Evolutionary conservation across 75 land plant species (phyloP).

Genomic region (Ceratopteris richardii): DNA sequence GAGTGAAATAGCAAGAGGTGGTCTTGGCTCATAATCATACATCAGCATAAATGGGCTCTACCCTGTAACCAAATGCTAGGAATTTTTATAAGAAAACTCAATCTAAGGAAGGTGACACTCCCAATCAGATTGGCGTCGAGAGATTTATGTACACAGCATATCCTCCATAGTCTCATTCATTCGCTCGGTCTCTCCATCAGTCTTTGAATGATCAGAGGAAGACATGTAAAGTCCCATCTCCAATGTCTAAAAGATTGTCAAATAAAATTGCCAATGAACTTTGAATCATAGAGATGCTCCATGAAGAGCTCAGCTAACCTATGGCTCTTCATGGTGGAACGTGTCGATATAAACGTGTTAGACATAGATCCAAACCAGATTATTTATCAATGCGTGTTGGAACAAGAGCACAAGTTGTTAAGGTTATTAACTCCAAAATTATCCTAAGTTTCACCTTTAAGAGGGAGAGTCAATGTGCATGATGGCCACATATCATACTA

Average conservation of each 20-base stretch:
- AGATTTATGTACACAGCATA: background rate
- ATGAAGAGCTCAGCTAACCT: constrained; percentile 10
- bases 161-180: constrained; percentile 15
- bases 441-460: too few relatives aligned
- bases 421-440: too few relatives aligned
- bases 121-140: constrained; percentile 6
- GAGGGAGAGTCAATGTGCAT: too few relatives aligned
- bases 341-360: constrained; percentile 3
- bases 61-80: constrained; percentile 10
- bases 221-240: background rate
- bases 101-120: constrained; percentile 13
- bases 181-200: constrained; percentile 14
- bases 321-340: background rate
- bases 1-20: too few relatives aligned
- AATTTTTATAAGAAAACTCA: constrained; percentile 11
- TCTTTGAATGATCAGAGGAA: constrained; percentile 5
- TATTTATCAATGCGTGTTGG: too few relatives aligned
- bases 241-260: background rate
- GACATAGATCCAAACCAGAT: too few relatives aligned
- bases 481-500: too few relatives aligned
- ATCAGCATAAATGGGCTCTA: constrained; percentile 8
- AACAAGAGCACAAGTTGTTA: too few relatives aligned
- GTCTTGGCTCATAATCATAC: constrained; percentile 8
- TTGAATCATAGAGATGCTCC: constrained; percentile 9
- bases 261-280: constrained; percentile 10